Percentiles rank a stretch among this genome's conserved stretches.
These are phyloP conservation scores for Boletus subparvulus DNA, from an alignment of 768 basidiomycete genomes.

Conservation along the genomic window DNA sequence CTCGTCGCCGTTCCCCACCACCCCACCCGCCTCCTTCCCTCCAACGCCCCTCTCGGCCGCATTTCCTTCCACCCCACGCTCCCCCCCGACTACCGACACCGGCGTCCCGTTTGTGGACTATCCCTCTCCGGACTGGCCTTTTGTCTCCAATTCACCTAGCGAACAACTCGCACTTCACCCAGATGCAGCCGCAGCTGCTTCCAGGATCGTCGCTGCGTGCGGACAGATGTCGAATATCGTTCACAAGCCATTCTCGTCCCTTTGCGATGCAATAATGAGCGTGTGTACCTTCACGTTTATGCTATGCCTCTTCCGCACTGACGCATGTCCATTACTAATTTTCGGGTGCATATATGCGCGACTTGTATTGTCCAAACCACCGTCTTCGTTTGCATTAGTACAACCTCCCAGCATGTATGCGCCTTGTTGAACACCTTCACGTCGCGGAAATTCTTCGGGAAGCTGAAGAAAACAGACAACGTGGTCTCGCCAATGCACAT, in stretches of 20 bases:
- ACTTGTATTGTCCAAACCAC: background rate
- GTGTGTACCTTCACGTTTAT: slow-evolving; percentile 40
- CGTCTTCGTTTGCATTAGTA: slow-evolving; percentile 42
- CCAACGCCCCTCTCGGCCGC: slow-evolving; percentile 32
- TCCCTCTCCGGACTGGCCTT: slow-evolving; percentile 54
- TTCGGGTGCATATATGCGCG: slow-evolving; percentile 16
- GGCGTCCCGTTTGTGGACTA: slow-evolving; percentile 40
- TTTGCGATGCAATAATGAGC: slow-evolving; percentile 72
- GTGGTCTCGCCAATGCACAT: slow-evolving; percentile 45
- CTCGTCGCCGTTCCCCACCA: slow-evolving; percentile 26
- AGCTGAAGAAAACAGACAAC: slow-evolving; percentile 43
- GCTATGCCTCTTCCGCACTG: background rate
- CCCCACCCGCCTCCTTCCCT: slow-evolving; percentile 27
- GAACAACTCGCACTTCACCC: slow-evolving; percentile 63
- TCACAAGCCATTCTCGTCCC: slow-evolving; percentile 65
- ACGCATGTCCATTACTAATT: background rate
- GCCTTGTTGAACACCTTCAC: slow-evolving; percentile 70
- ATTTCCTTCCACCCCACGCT: slow-evolving; percentile 15
- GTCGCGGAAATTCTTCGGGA: slow-evolving; percentile 68
- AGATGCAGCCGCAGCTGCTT: slow-evolving; percentile 56
- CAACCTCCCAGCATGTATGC: slow-evolving; percentile 71
- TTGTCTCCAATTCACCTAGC: slow-evolving; percentile 43
- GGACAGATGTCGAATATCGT: slow-evolving; percentile 66
- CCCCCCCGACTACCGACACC: slow-evolving; percentile 3
- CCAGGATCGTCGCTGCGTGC: slow-evolving; percentile 65